phyloP scores from a whole-genome alignment of 1,139 yeast species.

The Suhomyces wounanorum region DNA sequence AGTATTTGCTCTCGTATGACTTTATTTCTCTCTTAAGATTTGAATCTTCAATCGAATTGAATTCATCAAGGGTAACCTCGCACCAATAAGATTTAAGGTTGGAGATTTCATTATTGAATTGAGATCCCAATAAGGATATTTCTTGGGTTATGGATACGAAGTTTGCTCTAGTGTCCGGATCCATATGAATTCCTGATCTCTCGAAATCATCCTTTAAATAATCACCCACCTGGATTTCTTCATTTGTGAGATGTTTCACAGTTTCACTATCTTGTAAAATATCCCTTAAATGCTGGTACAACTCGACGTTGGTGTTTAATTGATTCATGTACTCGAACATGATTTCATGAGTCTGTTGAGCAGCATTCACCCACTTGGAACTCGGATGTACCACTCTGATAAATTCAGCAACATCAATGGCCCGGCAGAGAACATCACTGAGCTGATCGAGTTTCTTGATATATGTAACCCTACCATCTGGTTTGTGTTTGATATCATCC shows the following conservation, averaged over 20 bases:
- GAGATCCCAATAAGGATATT: slow-evolving; percentile 81
- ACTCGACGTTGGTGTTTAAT: slow-evolving; percentile 78
- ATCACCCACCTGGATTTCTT: slow-evolving; percentile 82
- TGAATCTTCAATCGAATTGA: slow-evolving; percentile 28
- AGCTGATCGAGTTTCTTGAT: slow-evolving; percentile 76
- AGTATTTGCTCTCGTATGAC: slow-evolving; percentile 26
- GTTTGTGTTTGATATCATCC: slow-evolving; percentile 38
- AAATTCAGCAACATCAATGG: slow-evolving; percentile 92
- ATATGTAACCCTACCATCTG: slow-evolving; percentile 52
- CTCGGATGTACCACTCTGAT: slow-evolving; percentile 88
- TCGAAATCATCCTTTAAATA: slow-evolving; percentile 83
- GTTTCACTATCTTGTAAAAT: slow-evolving; percentile 52
- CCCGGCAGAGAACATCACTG: slow-evolving; percentile 87
- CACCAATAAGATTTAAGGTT: slow-evolving; percentile 45
- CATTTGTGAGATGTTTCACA: slow-evolving; percentile 48
- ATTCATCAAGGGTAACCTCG: slow-evolving; percentile 34
- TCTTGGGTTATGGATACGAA: slow-evolving; percentile 82
- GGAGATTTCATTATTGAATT: slow-evolving; percentile 62
- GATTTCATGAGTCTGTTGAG: slow-evolving; percentile 84
- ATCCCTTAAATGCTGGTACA: slow-evolving; percentile 59
- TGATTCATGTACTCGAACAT: slow-evolving; percentile 95
- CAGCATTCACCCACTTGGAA: slow-evolving; percentile 68
- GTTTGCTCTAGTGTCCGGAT: slow-evolving; percentile 60
- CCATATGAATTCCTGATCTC: slow-evolving; percentile 87
- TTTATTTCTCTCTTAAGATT: slow-evolving; percentile 30